A percentile compares a stretch with the other conserved stretches of the same genome.
Conservation (phyloP, 805 yeast genomes). For the Kluyveromyces lactis region DNA sequence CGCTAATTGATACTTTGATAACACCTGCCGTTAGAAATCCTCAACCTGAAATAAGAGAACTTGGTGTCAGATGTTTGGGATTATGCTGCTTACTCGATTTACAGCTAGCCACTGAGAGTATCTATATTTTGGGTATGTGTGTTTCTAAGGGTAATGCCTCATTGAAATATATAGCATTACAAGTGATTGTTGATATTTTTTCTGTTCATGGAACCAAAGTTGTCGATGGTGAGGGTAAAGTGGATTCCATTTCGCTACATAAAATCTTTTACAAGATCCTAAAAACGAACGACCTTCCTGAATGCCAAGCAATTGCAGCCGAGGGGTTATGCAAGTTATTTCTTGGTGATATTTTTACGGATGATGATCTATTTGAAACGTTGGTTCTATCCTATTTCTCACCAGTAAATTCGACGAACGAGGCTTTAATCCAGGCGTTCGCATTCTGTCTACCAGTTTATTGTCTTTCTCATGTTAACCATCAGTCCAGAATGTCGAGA, state of each 20-base stretch:
- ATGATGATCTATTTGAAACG: constrained; percentile 63
- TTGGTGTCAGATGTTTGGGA: constrained; percentile 72
- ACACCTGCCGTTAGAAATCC: constrained; percentile 66
- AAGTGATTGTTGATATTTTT: constrained; percentile 68
- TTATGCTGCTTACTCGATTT: constrained; percentile 67
- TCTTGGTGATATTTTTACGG: constrained; percentile 65
- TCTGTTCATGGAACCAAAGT: constrained; percentile 69
- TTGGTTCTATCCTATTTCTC: constrained; percentile 68
- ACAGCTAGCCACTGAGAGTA: constrained; percentile 54
- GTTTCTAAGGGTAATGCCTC: constrained; percentile 59
- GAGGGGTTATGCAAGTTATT: constrained; percentile 80
- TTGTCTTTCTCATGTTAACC: constrained; percentile 63
- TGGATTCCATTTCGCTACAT: constrained; percentile 58
- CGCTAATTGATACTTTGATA: constrained; percentile 68
- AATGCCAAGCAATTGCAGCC: constrained; percentile 71
- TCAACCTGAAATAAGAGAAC: constrained; percentile 44
- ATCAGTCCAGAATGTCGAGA: constrained; percentile 57
- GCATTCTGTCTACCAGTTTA: constrained; percentile 86
- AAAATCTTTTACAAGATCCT: constrained; percentile 61
- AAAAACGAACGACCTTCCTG: constrained; percentile 47
- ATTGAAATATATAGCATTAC: constrained; percentile 53
- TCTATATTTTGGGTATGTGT: constrained; percentile 60
- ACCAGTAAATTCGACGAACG: constrained; percentile 54
- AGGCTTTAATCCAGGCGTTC: constrained; percentile 65
- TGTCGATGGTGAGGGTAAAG: constrained; percentile 53